Conservation (phyloP, 2,329 filamentous ascomycete species). For the Fusarium decemcellulare region DNA sequence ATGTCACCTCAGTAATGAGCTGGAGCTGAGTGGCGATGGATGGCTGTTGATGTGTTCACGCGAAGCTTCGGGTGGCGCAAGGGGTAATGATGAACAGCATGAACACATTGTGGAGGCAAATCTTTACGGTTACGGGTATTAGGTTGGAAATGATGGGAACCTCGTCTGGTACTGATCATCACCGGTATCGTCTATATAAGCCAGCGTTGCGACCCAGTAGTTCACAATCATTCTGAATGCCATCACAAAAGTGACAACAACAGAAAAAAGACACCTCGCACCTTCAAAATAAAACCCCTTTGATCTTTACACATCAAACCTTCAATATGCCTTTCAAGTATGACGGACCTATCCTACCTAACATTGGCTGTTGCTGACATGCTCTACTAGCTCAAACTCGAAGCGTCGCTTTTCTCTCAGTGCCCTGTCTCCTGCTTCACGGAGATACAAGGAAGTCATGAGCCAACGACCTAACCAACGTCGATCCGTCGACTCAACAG, state of each 20-base stretch:
- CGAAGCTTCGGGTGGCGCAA: background rate
- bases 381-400: background rate
- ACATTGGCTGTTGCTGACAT: no score
- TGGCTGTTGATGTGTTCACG: background rate
- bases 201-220: fast-evolving
- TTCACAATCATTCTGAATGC: background rate
- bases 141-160: background rate
- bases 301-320: background rate
- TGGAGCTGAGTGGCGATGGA: background rate
- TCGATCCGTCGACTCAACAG: slow-evolving; percentile 22
- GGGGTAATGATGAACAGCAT: background rate
- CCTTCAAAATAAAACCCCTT: no score
- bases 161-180: background rate
- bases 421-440: slow-evolving; percentile 11
- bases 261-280: no score
- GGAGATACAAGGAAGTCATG: slow-evolving; percentile 29
- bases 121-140: background rate
- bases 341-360: fast-evolving
- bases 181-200: background rate
- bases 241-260: background rate
- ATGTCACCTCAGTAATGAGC: slow-evolving; percentile 3
- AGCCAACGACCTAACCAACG: background rate
- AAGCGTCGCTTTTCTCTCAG: slow-evolving; percentile 31
- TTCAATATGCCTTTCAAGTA: slow-evolving; percentile 23
- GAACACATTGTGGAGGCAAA: background rate